Evolutionary conservation across 192 early-diverging fungal species (phyloP), one percentile per base, ranked within the genome.

Genomic region (Phycomyces blakesleeanus): DNA sequence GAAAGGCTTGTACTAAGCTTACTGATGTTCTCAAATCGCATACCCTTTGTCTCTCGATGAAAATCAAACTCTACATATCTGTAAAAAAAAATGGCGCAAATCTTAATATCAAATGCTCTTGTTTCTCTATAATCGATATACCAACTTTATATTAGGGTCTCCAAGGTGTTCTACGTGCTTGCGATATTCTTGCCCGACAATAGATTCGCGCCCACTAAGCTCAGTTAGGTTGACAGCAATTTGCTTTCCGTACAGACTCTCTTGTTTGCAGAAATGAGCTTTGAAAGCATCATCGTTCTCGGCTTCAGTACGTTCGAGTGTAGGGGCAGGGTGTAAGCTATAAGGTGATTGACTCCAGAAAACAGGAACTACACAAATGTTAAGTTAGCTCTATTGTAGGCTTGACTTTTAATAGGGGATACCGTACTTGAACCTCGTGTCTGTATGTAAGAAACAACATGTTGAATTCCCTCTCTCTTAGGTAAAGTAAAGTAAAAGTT

Each of bases 41-140:
- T 94, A 16, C 93, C 93, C 37, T 85, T 86, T 63, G 91, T 93
- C 71, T 98, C 88, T 34, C 88, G 72, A 62, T 98, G 96, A 73
- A 98, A 98, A 72, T 98, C 96, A 74, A 94, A 98, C 41, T 93
- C 91, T 18, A 92, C 80, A 67, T 97, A 92, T 67, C 78, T 83
- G 63, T 11, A 57, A n/a, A 16, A 10, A 12, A 57, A n/a, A 16
- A 10, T 5, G 15, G 66, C 47, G 11, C 27, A 15, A 44, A 54
- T 37, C 39, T 41, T 4, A 37, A 25, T 20, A n/a, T n/a, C n/a
- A n/a, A 56, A 60, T 14, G 5, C 10, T 29, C 27, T 26, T 57
- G 3, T 44, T 1, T 24, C 24, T 26, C 16, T 24, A 40, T 18
- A 18, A 55, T 29, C 24, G 7, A 55, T 55, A 3, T 55, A 55